phyloP scores from a whole-genome alignment of 2,329 filamentous ascomycete genomes.

The Monilinia fructigena region DNA sequence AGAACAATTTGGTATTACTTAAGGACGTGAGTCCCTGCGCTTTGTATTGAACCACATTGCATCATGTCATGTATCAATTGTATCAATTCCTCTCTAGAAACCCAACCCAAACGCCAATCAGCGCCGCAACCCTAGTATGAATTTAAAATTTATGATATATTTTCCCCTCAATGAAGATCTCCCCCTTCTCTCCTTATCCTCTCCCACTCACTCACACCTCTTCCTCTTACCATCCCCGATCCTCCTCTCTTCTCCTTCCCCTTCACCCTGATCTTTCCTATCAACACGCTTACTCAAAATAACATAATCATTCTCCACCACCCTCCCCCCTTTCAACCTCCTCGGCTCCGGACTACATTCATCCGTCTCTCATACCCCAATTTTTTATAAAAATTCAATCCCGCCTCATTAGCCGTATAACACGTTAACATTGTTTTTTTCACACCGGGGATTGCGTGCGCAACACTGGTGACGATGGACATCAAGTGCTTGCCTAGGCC shows the following conservation, averaged over 20 bases:
- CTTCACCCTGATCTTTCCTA: background rate
- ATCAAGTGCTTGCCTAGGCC: constrained; percentile 64
- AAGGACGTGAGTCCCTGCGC: no score
- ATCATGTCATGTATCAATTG: background rate
- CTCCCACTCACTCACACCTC: background rate
- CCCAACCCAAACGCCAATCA: background rate
- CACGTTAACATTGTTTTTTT: constrained; percentile 73
- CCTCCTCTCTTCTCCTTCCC: no score
- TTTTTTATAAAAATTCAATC: constrained; percentile 59
- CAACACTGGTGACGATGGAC: constrained; percentile 53
- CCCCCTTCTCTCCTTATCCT: background rate
- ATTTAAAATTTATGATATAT: background rate
- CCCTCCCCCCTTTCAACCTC: constrained; percentile 54
- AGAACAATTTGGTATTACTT: background rate
- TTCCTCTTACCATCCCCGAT: background rate
- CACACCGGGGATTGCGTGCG: constrained; percentile 52
- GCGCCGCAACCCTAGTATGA: background rate
- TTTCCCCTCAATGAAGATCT: background rate
- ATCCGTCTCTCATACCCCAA: constrained; percentile 58
- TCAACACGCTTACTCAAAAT: constrained; percentile 53
- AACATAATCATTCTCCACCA: constrained; percentile 56
- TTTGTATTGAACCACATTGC: background rate
- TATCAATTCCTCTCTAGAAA: background rate
- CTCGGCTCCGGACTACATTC: constrained; percentile 54
- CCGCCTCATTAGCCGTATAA: constrained; percentile 60